Percentiles rank a stretch among this genome's conserved stretches.
phyloP scores from a whole-genome alignment of 116 monocot species.

The Papilionanthe hybrid region DNA sequence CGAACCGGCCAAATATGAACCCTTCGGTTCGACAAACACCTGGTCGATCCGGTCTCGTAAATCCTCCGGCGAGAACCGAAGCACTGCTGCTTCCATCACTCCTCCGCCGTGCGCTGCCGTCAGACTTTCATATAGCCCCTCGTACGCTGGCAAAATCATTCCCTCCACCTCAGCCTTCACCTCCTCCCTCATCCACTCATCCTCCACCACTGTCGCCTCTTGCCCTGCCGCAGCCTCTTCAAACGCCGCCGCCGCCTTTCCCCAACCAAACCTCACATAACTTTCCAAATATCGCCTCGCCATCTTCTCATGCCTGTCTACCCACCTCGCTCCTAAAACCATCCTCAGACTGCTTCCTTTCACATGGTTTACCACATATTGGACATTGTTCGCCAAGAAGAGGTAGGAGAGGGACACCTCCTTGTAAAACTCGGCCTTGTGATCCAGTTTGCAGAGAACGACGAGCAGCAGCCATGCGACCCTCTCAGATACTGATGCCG shows the following conservation, averaged over 20 bases:
- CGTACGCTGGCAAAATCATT: slow-evolving; percentile 29
- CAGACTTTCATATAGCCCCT: slow-evolving; percentile 12
- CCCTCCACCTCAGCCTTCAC: slow-evolving; percentile 23
- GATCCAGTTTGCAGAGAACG: slow-evolving; percentile 58
- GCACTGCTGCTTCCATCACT: not conserved
- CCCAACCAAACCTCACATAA: slow-evolving; percentile 31
- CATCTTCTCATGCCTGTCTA: slow-evolving; percentile 28
- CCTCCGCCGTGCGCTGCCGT: not conserved
- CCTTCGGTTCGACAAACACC: slow-evolving; percentile 13
- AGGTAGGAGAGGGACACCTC: slow-evolving; percentile 42
- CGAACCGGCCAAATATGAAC: not conserved
- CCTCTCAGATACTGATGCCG: slow-evolving; percentile 7
- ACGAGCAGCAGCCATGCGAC: slow-evolving; percentile 52
- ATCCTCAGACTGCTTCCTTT: slow-evolving; percentile 15
- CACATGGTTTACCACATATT: slow-evolving; percentile 49
- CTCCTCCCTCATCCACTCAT: slow-evolving; percentile 36
- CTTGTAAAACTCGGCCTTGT: slow-evolving; percentile 41
- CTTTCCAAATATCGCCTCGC: slow-evolving; percentile 22
- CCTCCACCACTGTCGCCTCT: slow-evolving; percentile 19
- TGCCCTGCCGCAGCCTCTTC: slow-evolving; percentile 28
- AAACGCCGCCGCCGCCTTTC: slow-evolving; percentile 25
- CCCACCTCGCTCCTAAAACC: slow-evolving; percentile 47
- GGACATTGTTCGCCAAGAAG: slow-evolving; percentile 62
- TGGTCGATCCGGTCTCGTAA: slow-evolving; percentile 21
- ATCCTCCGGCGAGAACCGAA: slow-evolving; percentile 28